Conservation (phyloP, 2,329 filamentous ascomycete genomes). For the Colletotrichum nymphaeae region DNA sequence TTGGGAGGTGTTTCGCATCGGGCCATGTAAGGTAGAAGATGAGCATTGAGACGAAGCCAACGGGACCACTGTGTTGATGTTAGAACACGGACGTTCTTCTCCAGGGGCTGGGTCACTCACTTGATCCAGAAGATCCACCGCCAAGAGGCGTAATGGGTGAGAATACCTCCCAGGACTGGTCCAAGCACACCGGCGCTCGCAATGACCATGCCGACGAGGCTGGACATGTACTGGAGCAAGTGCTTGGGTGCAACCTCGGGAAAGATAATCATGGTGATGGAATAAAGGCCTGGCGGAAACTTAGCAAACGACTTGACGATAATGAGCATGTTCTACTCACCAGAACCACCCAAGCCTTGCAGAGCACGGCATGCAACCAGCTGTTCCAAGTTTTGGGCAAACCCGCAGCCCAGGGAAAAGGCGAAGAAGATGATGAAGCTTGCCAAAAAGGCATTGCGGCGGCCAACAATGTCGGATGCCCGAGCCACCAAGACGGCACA, state of each 20-base stretch:
- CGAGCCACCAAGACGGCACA: constrained; percentile 67
- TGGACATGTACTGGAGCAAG: constrained; percentile 55
- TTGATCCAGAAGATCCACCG: constrained; percentile 71
- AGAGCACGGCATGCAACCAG: constrained; percentile 52
- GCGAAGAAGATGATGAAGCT: constrained; percentile 65
- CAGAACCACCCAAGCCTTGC: constrained; percentile 63
- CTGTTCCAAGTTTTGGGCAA: constrained; percentile 53
- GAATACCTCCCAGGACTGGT: constrained; percentile 61
- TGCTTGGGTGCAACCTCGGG: constrained; percentile 59
- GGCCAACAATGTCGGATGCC: constrained; percentile 65
- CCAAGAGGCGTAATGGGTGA: constrained; percentile 63
- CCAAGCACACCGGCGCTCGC: constrained; percentile 62
- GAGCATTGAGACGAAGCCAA: constrained; percentile 58
- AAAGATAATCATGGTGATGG: constrained; percentile 66
- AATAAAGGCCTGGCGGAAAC: constrained; percentile 57
- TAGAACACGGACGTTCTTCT: neutral
- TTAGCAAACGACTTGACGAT: constrained; percentile 18
- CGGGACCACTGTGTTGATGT: constrained; percentile 50
- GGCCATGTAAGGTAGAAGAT: constrained; percentile 65
- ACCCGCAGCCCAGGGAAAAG: constrained; percentile 68
- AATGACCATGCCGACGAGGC: constrained; percentile 60
- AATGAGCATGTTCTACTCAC: constrained; percentile 42
- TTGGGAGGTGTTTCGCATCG: constrained; percentile 50
- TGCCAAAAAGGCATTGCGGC: constrained; percentile 61
- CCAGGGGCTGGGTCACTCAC: constrained; percentile 46